Base-by-base conservation (phyloP, 129 eudicot species). In the Helianthus tuberosus region DNA sequence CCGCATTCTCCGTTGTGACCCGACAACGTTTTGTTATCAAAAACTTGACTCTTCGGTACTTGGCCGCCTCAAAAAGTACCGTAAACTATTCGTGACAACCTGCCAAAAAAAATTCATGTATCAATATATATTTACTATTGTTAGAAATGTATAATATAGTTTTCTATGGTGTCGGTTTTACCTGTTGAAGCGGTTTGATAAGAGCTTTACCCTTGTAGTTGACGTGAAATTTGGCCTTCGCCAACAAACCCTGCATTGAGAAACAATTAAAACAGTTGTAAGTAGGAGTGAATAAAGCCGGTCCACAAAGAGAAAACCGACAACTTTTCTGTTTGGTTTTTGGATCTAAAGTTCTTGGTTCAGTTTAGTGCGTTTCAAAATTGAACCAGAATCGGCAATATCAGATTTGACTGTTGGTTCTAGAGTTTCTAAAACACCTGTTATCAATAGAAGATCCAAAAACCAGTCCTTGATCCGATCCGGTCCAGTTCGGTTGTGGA, bases 181-280 rank as follows among this genome's bases (percentile, higher is more conserved):
- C 98, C 98, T 84, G 97, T 69, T 90, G 96, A 80, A 93, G 98
- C 15, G 98, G 96, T 75, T 84, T 77, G 77, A 85, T 88, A 50
- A 93, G 82, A 65, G 98, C 84, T 85, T 90, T 88, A 20, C 89
- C 90, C 81, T 80, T 83, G 84, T 93, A 93, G 77, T 85, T 93
- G 23, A 93, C 96, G 68, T 93, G 98, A 76, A 93, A 93, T 54
- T 90, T 93, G 23, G 98, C 97, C 87, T 93, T 93, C 2, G 98
- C 98, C 86, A 94, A 79, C 80, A 94, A 78, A 4, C 98, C 98
- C 98, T 94, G 74, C 55, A 46, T 44, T 58, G 38, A 11, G 32
- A 67, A 35, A 62, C 25, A 35, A 54, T 48, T 38, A 25, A 38
- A 36, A 52, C 41, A 3, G 3, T 38, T 63, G 63, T 73, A 73